Conservation (phyloP, 108 stramenopile species). For the Aurantiochytrium sp. region DNA sequence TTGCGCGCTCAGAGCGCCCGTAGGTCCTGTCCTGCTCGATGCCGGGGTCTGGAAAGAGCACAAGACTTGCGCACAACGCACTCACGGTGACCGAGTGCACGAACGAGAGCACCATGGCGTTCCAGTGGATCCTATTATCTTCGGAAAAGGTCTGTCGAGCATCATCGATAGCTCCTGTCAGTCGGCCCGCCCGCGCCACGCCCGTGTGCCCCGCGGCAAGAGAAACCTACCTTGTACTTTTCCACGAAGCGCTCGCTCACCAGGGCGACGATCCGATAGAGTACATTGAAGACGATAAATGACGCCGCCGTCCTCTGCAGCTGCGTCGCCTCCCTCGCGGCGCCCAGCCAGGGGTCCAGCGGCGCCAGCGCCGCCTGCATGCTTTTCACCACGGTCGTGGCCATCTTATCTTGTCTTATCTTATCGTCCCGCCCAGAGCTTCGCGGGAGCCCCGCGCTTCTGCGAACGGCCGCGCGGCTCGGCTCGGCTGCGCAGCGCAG, state of each 20-base stretch:
- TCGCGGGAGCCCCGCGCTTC: too few relatives aligned
- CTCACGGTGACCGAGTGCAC: neutral
- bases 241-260: neutral
- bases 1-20: neutral
- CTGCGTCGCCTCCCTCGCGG: neutral
- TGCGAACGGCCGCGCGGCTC: too few relatives aligned
- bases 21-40: neutral
- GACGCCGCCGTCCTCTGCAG: neutral
- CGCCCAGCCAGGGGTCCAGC: neutral
- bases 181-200: too few relatives aligned
- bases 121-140: neutral
- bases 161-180: neutral
- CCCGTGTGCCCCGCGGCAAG: too few relatives aligned
- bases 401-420: too few relatives aligned
- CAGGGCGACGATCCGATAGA: neutral
- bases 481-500: too few relatives aligned
- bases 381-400: neutral
- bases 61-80: neutral
- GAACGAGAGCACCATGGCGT: neutral
- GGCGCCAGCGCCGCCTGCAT: neutral
- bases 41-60: constrained; percentile 14
- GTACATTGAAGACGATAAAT: neutral
- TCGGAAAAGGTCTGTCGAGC: neutral
- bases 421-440: too few relatives aligned
- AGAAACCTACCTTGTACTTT: neutral